These are phyloP conservation scores for Lactifluus rugatus DNA, from an alignment of 768 basidiomycete genomes.

Conservation along the genomic window DNA sequence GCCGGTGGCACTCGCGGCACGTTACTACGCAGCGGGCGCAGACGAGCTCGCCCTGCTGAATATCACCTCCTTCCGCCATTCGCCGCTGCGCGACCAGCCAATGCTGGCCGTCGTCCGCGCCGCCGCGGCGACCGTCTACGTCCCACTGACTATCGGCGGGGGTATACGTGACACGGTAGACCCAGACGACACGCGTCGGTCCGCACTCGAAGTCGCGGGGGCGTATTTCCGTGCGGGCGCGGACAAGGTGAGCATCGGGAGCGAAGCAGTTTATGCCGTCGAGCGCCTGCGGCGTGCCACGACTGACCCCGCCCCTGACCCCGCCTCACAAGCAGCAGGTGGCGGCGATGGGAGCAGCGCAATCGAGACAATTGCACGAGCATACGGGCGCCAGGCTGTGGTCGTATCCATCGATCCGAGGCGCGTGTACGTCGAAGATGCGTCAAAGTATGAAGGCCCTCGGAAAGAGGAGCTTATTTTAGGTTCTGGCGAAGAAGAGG, in stretches of 20 bases:
- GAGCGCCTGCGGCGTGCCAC: constrained; percentile 61
- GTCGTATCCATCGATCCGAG: constrained; percentile 96
- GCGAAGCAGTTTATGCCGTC: constrained; percentile 90
- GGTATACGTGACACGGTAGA: constrained; percentile 95
- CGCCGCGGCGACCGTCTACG: constrained; percentile 83
- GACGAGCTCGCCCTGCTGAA: constrained; percentile 98
- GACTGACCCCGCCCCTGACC: constrained; percentile 21
- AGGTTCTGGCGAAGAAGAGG: constrained; percentile 42
- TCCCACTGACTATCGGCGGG: constrained; percentile 97
- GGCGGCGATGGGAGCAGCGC: constrained; percentile 65
- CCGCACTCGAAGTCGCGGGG: constrained; percentile 89
- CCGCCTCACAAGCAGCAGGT: neutral
- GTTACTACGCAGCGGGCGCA: constrained; percentile 81
- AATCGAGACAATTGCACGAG: constrained; percentile 84
- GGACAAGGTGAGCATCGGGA: constrained; percentile 97
- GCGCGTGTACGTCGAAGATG: constrained; percentile 62
- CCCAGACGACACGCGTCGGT: constrained; percentile 82
- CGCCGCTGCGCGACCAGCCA: constrained; percentile 90
- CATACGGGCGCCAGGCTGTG: constrained; percentile 93
- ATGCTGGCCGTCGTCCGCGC: constrained; percentile 94
- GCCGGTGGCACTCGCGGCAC: constrained; percentile 81
- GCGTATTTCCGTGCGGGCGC: constrained; percentile 96
- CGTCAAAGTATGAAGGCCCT: constrained; percentile 52
- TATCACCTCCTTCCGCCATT: constrained; percentile 98
- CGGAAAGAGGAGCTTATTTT: constrained; percentile 53